Evolutionary conservation across 2,329 filamentous ascomycete genomes (phyloP).

Genomic region (Nemania sp.): DNA sequence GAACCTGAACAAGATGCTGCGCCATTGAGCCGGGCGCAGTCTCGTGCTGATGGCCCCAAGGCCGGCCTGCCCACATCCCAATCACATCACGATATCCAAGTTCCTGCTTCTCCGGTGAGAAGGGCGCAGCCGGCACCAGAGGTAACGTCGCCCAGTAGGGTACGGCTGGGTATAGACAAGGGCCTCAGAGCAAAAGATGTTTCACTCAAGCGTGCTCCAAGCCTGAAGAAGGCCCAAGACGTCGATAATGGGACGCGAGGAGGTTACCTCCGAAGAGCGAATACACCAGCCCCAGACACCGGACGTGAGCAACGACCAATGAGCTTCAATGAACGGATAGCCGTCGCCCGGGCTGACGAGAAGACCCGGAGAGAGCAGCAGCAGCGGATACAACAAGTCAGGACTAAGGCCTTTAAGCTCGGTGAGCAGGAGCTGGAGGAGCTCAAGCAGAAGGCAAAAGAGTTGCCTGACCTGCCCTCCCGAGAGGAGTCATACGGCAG

Average conservation of each 20-base stretch:
- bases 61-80: slow-evolving; percentile 28
- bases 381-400: slow-evolving; percentile 54
- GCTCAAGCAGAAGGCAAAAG: slow-evolving; percentile 60
- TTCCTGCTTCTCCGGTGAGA: slow-evolving; percentile 75
- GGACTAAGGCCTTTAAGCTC: slow-evolving; percentile 61
- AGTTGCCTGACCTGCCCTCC: slow-evolving; percentile 54
- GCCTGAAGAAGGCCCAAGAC: slow-evolving; percentile 44
- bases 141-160: slow-evolving; percentile 75
- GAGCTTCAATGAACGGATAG: slow-evolving; percentile 84
- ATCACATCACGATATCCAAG: slow-evolving; percentile 59
- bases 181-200: slow-evolving; percentile 79
- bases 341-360: slow-evolving; percentile 66
- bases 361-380: slow-evolving; percentile 53
- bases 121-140: slow-evolving; percentile 53
- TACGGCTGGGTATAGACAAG: slow-evolving; percentile 87
- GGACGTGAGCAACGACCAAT: slow-evolving; percentile 43
- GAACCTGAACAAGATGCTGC: slow-evolving; percentile 25
- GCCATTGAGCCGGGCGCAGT: slow-evolving; percentile 27
- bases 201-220: slow-evolving; percentile 75
- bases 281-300: slow-evolving; percentile 42
- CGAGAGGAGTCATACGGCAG: slow-evolving; percentile 61
- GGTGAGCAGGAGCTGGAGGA: slow-evolving; percentile 61
- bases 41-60: slow-evolving; percentile 23
- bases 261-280: slow-evolving; percentile 51
- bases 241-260: slow-evolving; percentile 36